These are phyloP conservation scores for Cryphonectria japonica DNA, from an alignment of 2,329 filamentous ascomycete genomes.

Conservation along the genomic window DNA sequence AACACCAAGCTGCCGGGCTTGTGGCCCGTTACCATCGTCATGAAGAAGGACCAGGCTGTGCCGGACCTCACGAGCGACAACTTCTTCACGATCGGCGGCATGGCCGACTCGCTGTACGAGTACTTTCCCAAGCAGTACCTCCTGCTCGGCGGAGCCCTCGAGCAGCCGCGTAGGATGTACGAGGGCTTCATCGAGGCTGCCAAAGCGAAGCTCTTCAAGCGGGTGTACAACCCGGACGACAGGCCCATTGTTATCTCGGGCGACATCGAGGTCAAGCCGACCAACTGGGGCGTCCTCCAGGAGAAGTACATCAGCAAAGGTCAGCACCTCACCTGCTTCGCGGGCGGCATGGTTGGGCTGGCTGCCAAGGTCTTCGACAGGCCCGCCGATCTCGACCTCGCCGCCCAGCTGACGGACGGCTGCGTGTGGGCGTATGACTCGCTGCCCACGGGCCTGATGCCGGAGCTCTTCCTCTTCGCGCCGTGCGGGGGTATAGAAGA, in stretches of 20 bases:
- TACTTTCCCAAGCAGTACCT: conserved; percentile 71
- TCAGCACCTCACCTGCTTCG: conserved; percentile 66
- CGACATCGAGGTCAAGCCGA: conserved; percentile 41
- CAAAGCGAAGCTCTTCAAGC: conserved; percentile 47
- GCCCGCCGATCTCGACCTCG: conserved; percentile 58
- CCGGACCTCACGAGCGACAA: conserved; percentile 61
- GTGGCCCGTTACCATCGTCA: conserved; percentile 61
- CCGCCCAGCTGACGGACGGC: conserved; percentile 62
- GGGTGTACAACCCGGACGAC: conserved; percentile 42
- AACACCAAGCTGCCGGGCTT: conserved; percentile 62
- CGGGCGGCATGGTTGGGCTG: conserved; percentile 68
- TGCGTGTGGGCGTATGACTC: conserved; percentile 67
- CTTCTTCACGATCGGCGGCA: conserved; percentile 58
- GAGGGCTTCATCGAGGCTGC: conserved; percentile 38
- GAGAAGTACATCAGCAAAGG: conserved; percentile 40
- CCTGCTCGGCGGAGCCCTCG: conserved; percentile 64
- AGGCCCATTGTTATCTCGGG: conserved; percentile 54
- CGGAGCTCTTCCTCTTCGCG: conserved; percentile 60
- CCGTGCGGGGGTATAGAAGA: conserved; percentile 38
- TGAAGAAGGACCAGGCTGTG: conserved; percentile 40
- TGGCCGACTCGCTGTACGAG: conserved; percentile 63
- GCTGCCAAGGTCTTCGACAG: conserved; percentile 62
- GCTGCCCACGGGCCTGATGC: conserved; percentile 62
- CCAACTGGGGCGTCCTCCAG: conserved; percentile 31
- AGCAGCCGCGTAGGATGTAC: conserved; percentile 42